These are phyloP conservation scores for Stylosanthes scabra DNA, from an alignment of 331 rosid species.

Conservation along the genomic window DNA sequence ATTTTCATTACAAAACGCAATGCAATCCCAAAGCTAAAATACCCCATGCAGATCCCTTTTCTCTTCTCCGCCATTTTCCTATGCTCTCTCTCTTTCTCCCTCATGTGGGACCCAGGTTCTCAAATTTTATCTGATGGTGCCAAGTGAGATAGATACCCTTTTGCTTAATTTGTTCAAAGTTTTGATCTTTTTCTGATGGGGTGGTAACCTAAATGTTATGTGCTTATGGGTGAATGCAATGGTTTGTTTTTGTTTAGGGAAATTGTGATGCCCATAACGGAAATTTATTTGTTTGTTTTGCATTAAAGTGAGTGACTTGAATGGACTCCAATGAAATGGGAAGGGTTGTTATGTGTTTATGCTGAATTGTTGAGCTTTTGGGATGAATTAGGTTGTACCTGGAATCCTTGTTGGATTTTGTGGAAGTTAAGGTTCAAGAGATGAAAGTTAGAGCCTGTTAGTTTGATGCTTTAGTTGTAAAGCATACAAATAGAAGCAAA, in stretches of 20 bases:
- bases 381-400: constrained; percentile 20
- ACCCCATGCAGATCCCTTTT: constrained; percentile 51
- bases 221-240: constrained; percentile 1
- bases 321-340: constrained; percentile 23
- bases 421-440: constrained; percentile 24
- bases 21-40: constrained; percentile 35
- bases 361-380: constrained; percentile 14
- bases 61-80: constrained; percentile 23
- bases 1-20: constrained; percentile 40
- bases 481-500: too few species aligned
- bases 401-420: constrained; percentile 11
- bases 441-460: neutral
- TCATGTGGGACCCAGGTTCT: constrained; percentile 32
- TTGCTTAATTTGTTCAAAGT: constrained; percentile 30
- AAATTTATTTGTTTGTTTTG: neutral
- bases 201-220: neutral
- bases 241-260: constrained; percentile 18
- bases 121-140: too few species aligned
- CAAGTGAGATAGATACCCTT: constrained; percentile 29
- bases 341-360: neutral
- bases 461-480: neutral
- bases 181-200: constrained; percentile 23
- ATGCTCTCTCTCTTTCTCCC: constrained; percentile 5
- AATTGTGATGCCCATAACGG: neutral
- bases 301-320: constrained; percentile 5